Percentiles rank a stretch among this genome's conserved stretches.
phyloP scores from a whole-genome alignment of 768 basidiomycete genomes.

The Leucocoprinus sp. region DNA sequence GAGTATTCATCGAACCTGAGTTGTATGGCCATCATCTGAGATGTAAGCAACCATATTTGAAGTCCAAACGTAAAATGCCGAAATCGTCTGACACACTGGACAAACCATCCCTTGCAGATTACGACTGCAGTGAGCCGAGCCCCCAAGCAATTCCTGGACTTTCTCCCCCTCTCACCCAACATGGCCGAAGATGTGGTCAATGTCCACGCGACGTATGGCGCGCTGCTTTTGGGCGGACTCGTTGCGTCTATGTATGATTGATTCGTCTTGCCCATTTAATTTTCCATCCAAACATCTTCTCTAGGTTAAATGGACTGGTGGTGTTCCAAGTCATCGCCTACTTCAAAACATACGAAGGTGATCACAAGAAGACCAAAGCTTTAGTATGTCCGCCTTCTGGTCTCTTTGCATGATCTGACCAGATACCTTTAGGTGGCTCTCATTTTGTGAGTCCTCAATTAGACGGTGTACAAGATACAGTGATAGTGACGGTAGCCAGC shows the following conservation, averaged over 20 bases:
- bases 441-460: constrained; percentile 22
- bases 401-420: background rate
- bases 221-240: constrained; percentile 30
- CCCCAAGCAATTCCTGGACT: constrained; percentile 1
- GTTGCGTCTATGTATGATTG: constrained; percentile 27
- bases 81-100: no score
- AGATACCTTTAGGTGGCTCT: constrained; percentile 21
- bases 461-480: constrained; percentile 8
- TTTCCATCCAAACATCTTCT: background rate
- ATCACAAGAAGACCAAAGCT: constrained; percentile 19
- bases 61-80: no score
- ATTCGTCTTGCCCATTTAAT: background rate
- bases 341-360: constrained; percentile 25
- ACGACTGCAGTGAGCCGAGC: no score
- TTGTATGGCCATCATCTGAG: no score
- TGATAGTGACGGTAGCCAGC: constrained; percentile 17
- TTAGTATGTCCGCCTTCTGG: constrained; percentile 17
- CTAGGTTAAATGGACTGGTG: constrained; percentile 24
- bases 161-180: background rate
- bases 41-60: no score
- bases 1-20: no score
- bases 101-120: no score
- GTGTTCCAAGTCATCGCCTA: constrained; percentile 26
- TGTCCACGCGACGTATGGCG: constrained; percentile 28
- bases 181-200: constrained; percentile 23